Evolutionary conservation across 768 basidiomycete species (phyloP).

Genomic region (Termitomyces sp.): DNA sequence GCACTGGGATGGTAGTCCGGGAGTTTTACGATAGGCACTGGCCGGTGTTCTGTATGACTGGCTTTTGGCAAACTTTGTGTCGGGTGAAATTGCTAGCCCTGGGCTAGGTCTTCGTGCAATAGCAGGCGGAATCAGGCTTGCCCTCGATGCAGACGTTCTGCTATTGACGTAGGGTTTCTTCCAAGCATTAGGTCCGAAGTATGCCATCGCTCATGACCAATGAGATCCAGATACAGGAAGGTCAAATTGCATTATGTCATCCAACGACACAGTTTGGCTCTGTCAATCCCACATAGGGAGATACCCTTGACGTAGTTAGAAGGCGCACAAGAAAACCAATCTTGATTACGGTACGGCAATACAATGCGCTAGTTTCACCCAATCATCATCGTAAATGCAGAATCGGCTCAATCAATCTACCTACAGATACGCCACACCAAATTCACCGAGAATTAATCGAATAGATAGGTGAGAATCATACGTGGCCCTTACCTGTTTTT

Average conservation of each 20-base stretch:
- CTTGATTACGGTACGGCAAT: not conserved
- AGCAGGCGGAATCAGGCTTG: conserved; percentile 41
- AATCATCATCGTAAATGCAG: not conserved
- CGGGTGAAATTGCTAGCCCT: conserved; percentile 20
- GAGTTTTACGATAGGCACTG: conserved; percentile 6
- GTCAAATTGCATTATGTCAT: not conserved
- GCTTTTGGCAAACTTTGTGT: conserved; percentile 32
- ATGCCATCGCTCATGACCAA: conserved; percentile 18
- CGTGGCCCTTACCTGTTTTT: not conserved
- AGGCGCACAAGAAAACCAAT: not conserved
- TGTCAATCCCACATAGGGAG: not conserved
- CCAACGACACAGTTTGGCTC: not conserved
- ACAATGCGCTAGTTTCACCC: not conserved
- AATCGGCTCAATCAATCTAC: not conserved
- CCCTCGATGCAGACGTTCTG: conserved; percentile 41
- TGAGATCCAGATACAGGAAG: not conserved
- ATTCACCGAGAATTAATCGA: not conserved
- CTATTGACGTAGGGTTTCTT: conserved; percentile 34
- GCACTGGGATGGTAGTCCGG: not conserved
- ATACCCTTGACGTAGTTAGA: not conserved
- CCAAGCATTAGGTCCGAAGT: conserved; percentile 30
- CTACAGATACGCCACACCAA: not conserved
- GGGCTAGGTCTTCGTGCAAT: conserved; percentile 14
- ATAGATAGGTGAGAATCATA: not conserved
- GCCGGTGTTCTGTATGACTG: not conserved